These are phyloP conservation scores for Capsella rubella DNA, from an alignment of 441 rosid species.

Conservation along the genomic window DNA sequence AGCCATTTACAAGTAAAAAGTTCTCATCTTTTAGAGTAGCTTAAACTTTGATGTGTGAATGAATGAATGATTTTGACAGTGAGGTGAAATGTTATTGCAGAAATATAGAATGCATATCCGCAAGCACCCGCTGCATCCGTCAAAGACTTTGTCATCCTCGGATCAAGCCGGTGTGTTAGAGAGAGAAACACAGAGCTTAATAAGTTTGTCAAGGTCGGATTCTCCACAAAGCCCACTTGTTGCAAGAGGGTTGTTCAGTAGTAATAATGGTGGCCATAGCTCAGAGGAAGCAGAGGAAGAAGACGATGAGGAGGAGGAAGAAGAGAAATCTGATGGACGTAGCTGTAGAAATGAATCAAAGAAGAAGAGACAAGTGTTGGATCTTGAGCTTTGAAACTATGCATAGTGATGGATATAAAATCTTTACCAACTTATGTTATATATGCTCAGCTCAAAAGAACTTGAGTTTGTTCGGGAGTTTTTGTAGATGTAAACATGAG, in stretches of 20 bases:
- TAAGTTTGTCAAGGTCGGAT: conserved; percentile 45
- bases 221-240: conserved; percentile 54
- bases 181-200: conserved; percentile 42
- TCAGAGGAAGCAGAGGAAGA: conserved; percentile 39
- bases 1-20: conserved; percentile 68
- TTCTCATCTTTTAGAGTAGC: conserved; percentile 1
- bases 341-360: conserved; percentile 49
- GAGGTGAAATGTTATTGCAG: conserved; percentile 41
- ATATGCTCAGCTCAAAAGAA: conserved; percentile 30
- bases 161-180: conserved; percentile 32
- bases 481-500: conserved; percentile 46
- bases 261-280: conserved; percentile 36
- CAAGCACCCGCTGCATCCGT: conserved; percentile 45
- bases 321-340: conserved; percentile 59
- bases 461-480: conserved; percentile 33
- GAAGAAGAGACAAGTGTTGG: conserved; percentile 42
- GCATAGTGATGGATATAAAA: conserved; percentile 19
- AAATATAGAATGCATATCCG: conserved; percentile 67
- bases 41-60: conserved; percentile 3
- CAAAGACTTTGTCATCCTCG: conserved; percentile 35
- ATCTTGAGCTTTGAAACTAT: conserved; percentile 41
- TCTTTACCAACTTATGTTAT: conserved; percentile 32
- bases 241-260: conserved; percentile 39
- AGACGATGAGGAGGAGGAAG: conserved; percentile 52
- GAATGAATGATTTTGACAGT: conserved; percentile 23